These are phyloP conservation scores for Rostrohypoxylon terebratum DNA, from an alignment of 495 filamentous ascomycete genomes.

Conservation along the genomic window DNA sequence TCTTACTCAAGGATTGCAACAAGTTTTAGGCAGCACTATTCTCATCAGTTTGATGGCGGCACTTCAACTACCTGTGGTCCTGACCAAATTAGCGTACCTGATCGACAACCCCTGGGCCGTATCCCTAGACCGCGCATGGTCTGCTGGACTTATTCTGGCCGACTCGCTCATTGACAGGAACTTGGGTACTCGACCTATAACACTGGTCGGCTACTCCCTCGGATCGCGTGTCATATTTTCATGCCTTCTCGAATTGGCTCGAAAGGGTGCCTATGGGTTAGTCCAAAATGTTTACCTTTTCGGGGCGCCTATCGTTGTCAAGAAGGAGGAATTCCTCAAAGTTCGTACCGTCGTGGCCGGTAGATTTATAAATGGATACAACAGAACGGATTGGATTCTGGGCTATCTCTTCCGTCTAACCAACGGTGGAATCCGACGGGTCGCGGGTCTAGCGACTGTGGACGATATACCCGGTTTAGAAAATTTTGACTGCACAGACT, in stretches of 20 bases:
- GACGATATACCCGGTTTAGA: constrained; percentile 83
- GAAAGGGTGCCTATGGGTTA: constrained; percentile 87
- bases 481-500: constrained; percentile 87
- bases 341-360: constrained; percentile 86
- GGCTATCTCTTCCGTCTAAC: constrained; percentile 98
- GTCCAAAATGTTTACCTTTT: constrained; percentile 97
- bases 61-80: constrained; percentile 88
- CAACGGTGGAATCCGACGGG: constrained; percentile 87
- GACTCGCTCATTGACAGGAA: constrained; percentile 94
- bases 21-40: constrained; percentile 92
- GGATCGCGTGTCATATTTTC: constrained; percentile 93
- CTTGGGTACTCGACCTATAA: constrained; percentile 89
- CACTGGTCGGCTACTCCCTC: constrained; percentile 95
- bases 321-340: constrained; percentile 88
- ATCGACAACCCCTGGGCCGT: constrained; percentile 99
- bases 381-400: constrained; percentile 96
- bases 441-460: constrained; percentile 88
- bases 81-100: constrained; percentile 94
- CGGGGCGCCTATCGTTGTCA: constrained; percentile 90
- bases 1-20: constrained; percentile 94
- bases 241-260: constrained; percentile 87
- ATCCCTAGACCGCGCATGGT: constrained; percentile 87
- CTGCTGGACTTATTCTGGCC: constrained; percentile 92
- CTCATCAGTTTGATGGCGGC: constrained; percentile 90
- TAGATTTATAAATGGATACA: constrained; percentile 93